phyloP scores from a whole-genome alignment of 208 protist species.

The Acanthamoeba sp. region DNA sequence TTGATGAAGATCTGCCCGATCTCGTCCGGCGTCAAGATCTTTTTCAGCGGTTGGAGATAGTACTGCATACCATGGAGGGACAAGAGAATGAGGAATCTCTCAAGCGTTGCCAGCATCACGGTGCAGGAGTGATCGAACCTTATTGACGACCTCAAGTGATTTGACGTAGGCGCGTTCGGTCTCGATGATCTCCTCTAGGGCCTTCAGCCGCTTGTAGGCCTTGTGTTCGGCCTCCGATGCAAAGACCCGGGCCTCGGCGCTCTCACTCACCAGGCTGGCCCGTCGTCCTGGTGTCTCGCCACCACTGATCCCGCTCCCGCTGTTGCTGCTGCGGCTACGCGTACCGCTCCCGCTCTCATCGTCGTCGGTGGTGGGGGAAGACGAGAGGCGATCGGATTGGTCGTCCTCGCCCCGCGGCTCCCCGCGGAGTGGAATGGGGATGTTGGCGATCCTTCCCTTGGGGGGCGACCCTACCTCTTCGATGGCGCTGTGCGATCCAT shows the following conservation, averaged over 20 bases:
- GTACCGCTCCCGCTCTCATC: background rate
- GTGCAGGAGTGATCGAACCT: background rate
- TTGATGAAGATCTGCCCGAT: slow-evolving; percentile 66
- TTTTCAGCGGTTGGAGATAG: slow-evolving; percentile 64
- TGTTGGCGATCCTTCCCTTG: background rate
- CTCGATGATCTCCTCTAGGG: slow-evolving; percentile 33
- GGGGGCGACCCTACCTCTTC: background rate
- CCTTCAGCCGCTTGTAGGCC: slow-evolving; percentile 59
- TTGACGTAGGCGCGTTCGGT: slow-evolving; percentile 54
- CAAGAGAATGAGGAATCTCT: background rate
- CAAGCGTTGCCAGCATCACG: background rate
- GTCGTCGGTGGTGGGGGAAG: background rate
- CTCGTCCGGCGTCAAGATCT: slow-evolving; percentile 10
- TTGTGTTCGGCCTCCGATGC: slow-evolving; percentile 14
- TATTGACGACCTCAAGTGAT: slow-evolving; percentile 6
- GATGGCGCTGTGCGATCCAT: background rate
- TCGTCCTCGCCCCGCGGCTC: too few species aligned
- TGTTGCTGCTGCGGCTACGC: background rate
- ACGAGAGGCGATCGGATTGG: background rate
- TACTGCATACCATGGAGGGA: too few species aligned
- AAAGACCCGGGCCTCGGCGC: background rate
- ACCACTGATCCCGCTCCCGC: background rate
- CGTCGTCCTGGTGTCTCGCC: background rate
- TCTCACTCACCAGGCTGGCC: background rate
- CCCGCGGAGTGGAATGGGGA: background rate